phyloP scores from a whole-genome alignment of 768 basidiomycete genomes.

The Boletellus emodensis region DNA sequence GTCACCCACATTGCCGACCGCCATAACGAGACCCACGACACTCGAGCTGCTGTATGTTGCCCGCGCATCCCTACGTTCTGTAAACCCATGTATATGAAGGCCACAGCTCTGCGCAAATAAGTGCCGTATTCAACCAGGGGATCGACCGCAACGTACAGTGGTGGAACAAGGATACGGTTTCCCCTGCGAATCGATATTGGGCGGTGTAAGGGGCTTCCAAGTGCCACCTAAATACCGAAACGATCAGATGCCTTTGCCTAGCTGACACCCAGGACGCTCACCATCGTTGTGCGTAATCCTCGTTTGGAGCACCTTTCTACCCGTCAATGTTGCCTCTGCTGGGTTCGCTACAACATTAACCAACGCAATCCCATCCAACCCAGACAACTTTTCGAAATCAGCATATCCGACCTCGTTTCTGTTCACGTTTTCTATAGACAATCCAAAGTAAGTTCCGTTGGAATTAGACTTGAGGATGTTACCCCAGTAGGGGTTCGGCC shows the following conservation, averaged over 20 bases:
- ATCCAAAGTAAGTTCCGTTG: conserved; percentile 94
- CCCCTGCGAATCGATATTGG: conserved; percentile 70
- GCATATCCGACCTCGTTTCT: conserved; percentile 85
- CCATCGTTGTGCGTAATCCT: conserved; percentile 98
- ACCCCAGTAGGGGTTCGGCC: conserved; percentile 76
- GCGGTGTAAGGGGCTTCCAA: conserved; percentile 83
- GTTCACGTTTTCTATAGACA: conserved; percentile 86
- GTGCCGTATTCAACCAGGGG: background rate
- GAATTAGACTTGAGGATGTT: conserved; percentile 94
- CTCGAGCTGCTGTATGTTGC: conserved; percentile 94
- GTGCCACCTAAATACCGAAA: conserved; percentile 54
- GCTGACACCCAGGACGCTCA: conserved; percentile 27
- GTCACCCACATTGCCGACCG: conserved; percentile 94
- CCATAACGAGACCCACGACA: conserved; percentile 90
- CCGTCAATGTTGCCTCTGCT: conserved; percentile 63
- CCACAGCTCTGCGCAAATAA: conserved; percentile 59
- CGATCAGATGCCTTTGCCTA: background rate
- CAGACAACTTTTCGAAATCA: conserved; percentile 97
- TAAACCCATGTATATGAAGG: conserved; percentile 93
- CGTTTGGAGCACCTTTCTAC: conserved; percentile 73
- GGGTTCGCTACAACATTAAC: conserved; percentile 88
- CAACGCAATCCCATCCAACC: conserved; percentile 92
- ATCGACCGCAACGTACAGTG: conserved; percentile 43
- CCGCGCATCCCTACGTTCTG: conserved; percentile 83
- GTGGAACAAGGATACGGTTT: conserved; percentile 63